Evolutionary conservation across 2,329 filamentous ascomycete genomes (phyloP), one percentile per base, ranked within the genome.

Genomic region (Pyrenochaeta sp.): DNA sequence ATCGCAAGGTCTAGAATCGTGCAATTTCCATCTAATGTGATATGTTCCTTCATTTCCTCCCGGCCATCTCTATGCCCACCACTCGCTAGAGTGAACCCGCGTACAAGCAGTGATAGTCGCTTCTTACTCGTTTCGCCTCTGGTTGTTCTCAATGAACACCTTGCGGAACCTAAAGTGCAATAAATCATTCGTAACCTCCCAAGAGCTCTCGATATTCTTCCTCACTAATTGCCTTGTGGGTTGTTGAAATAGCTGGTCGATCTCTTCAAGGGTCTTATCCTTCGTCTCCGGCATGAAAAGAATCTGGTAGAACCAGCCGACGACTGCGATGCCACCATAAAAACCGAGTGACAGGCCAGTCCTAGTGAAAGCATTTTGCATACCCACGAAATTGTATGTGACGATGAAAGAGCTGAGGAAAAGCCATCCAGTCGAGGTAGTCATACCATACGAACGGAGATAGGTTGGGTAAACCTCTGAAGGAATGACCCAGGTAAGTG

Each of bases 201-300:
- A 70, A 3, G 73, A 72, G 24, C 54, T 65, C 53, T 73, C 77
- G n/a, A 68, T 67, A 24, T 76, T 65, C 50, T 61, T 45, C 44
- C 72, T 74, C 0, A 88, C 84, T 30, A 88, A 76, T 30, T 85
- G 79, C 28, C 74, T 72, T 0, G 86, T 89, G 0, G 86, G 85
- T 48, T 80, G 77, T 35, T 80, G 77, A 64, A 89, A 88, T 14
- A 89, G 74, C 24, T 82, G 72, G 48, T 89, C 86, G 46, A 89
- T 88, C 69, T 89, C 86, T 69, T 89, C 87, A 0, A 89, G 78
- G 2, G 81, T 81, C 67, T 75, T 74, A 65, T 85, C 82, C 75
- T 88, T 88, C 3, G 86, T 89, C 74, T 89, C 85, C 0, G 85
- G 86, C 87, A 89, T 89, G 72, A 89, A 89, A 35, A 89, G 65